Percentiles rank a stretch among this genome's conserved stretches.
Conservation (phyloP, 2,329 filamentous ascomycete genomes). For the Sporothrix euskadiensis region DNA sequence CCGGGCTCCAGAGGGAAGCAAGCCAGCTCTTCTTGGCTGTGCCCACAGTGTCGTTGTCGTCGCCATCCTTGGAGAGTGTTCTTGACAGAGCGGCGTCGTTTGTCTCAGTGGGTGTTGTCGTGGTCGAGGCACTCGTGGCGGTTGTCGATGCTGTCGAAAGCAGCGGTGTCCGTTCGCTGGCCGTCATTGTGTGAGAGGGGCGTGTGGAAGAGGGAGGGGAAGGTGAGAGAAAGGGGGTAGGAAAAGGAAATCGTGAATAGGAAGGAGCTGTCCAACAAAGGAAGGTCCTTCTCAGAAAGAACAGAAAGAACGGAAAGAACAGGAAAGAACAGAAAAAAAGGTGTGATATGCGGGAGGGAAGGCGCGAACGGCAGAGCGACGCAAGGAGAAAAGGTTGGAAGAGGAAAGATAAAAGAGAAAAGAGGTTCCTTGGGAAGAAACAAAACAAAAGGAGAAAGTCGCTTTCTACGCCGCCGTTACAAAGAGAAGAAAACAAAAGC, state of each 20-base stretch:
- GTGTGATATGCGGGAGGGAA: neutral
- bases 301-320: neutral
- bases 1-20: slow-evolving; percentile 29
- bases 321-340: neutral
- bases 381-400: neutral
- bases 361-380: neutral
- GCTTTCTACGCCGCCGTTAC: neutral
- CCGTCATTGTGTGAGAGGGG: neutral
- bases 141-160: slow-evolving; percentile 20
- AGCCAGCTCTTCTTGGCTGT: slow-evolving; percentile 15
- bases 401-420: neutral
- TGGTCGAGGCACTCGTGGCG: neutral
- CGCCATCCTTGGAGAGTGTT: slow-evolving; percentile 5
- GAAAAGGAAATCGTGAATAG: neutral
- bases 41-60: neutral
- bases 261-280: neutral
- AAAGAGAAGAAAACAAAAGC: neutral
- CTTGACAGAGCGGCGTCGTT: neutral
- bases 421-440: neutral
- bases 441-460: neutral
- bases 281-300: neutral
- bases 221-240: neutral
- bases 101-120: neutral
- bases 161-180: slow-evolving; percentile 32
- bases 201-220: neutral